Base-by-base conservation (phyloP, 192 early-diverging fungal genomes). In the Phycomyces blakesleeanus region DNA sequence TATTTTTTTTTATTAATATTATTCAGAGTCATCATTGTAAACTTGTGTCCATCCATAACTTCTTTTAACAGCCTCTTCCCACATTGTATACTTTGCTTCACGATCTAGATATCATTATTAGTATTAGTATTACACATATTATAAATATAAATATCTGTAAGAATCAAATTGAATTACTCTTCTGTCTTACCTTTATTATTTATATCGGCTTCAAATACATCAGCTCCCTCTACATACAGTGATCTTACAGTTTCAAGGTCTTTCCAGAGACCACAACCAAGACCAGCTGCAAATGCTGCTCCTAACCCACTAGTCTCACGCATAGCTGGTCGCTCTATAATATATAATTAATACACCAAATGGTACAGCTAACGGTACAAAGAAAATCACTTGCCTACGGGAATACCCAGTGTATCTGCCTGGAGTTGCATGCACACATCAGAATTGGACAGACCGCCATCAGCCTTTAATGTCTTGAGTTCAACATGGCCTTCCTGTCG, bases 391-490 rank as follows among this genome's bases (percentile, higher is more conserved):
- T 50, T 22, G 47, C 81, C 73, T n/a, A 67, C 59, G 0, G 52
- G 77, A 51, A 97, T 91, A 9, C 86, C 86, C 41, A 92, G 62
- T 25, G 93, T 77, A 59, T 97, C 89, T 16, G 95, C 86, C 76
- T 95, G 93, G 51, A 97, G 75, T 76, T 97, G 93, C 95, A 97
- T 97, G 53, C 82, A 79, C 25, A 89, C 63, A 57, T 95, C 91
- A 37, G 93, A 94, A 73, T 91, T 92, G 50, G 89, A 92, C 74
- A 97, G 76, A 15, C 95, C 95, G 18, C 95, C 95, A 68, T 97
- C 95, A 14, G 92, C 93, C 50, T 89, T 88, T 22, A 97, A 78
- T n/a, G 77, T 59, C 15, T 77, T 77, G 51, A 97, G 80, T 7
- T 83, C 81, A 6, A 72, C 66, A 52, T 84, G 83, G 15, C 83